phyloP scores from a whole-genome alignment of 371 early-diverging fungal species.

The Rhizomucor miehei region DNA sequence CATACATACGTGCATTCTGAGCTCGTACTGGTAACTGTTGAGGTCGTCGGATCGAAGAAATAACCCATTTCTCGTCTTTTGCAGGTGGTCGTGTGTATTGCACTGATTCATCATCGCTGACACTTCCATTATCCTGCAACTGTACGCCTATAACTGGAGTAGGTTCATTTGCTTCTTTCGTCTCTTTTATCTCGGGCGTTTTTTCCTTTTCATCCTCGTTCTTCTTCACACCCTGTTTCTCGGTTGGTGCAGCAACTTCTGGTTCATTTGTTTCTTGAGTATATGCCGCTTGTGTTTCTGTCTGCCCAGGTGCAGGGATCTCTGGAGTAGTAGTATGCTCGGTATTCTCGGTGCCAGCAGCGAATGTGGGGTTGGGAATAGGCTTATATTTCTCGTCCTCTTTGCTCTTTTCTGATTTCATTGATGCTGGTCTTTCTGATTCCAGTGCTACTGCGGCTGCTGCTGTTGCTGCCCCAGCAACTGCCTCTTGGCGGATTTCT shows the following conservation, averaged over 20 bases:
- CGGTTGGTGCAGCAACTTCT: background rate
- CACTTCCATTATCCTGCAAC: constrained; percentile 7
- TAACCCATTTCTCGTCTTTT: constrained; percentile 50
- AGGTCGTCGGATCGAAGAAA: constrained; percentile 45
- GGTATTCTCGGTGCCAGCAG: background rate
- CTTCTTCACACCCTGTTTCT: background rate
- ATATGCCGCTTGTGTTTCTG: background rate
- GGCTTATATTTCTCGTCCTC: constrained; percentile 5
- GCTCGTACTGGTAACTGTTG: constrained; percentile 43
- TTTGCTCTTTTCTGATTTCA: background rate
- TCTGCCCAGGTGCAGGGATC: background rate
- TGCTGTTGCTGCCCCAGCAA: constrained; percentile 6
- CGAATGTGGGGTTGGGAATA: constrained; percentile 17
- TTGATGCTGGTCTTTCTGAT: background rate
- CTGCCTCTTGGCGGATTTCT: constrained; percentile 3
- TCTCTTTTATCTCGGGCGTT: background rate
- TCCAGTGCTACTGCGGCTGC: constrained; percentile 4
- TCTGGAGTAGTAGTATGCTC: background rate
- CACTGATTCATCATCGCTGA: constrained; percentile 16
- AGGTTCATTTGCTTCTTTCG: background rate
- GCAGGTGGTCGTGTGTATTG: constrained; percentile 24
- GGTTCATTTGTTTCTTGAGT: background rate
- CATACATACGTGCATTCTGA: constrained; percentile 23
- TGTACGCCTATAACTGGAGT: too few species aligned
- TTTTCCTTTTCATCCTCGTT: background rate